phyloP scores from a whole-genome alignment of 139 green algal species.

The Closterium sp. region DNA sequence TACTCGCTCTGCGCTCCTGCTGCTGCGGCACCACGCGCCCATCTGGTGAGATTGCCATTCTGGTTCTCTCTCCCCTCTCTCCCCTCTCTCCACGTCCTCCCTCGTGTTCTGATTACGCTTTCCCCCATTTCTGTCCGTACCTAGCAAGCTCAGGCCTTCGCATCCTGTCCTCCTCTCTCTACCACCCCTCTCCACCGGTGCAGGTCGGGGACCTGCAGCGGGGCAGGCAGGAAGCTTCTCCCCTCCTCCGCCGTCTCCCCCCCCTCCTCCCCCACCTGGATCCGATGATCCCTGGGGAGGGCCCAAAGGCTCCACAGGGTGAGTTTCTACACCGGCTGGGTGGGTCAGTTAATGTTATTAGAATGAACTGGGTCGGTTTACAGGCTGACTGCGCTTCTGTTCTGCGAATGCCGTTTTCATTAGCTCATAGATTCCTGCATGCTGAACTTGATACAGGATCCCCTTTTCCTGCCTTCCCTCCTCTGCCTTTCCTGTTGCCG shows the following conservation, averaged over 20 bases:
- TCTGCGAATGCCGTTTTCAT: too few species aligned
- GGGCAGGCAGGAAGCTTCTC: not conserved
- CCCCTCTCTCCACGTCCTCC: not conserved
- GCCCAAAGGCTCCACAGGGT: not conserved
- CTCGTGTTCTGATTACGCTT: too few species aligned
- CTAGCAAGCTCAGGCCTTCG: too few species aligned
- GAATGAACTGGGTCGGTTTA: not conserved
- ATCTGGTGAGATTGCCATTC: not conserved
- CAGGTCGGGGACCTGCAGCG: not conserved
- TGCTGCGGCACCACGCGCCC: slow-evolving; percentile 8
- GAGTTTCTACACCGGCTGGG: not conserved
- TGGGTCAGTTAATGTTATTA: not conserved
- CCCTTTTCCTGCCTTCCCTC: too few species aligned
- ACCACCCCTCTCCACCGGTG: not conserved
- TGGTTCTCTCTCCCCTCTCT: too few species aligned
- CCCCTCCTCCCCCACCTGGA: not conserved
- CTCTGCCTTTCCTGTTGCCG: not conserved
- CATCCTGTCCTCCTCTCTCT: too few species aligned
- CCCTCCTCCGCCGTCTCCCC: not conserved
- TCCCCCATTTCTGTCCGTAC: too few species aligned
- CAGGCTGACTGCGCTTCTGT: too few species aligned
- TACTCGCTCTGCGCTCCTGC: not conserved
- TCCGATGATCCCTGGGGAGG: not conserved
- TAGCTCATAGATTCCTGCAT: not conserved
- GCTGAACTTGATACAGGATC: not conserved